Conservation (phyloP, 805 yeast species). For the Starmerella floricola region DNA sequence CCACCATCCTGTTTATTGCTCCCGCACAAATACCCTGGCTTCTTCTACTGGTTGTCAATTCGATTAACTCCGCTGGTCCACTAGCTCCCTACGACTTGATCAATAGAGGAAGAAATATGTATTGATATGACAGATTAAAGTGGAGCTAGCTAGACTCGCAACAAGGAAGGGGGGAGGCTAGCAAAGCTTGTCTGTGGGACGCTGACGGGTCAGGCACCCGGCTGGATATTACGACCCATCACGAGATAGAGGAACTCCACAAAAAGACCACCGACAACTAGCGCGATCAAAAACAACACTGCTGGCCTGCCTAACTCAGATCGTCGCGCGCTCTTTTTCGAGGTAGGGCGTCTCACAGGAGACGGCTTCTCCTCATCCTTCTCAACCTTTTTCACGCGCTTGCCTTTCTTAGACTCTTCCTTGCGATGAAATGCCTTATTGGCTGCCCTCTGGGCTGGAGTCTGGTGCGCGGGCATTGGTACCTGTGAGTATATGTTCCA, state of each 20-base stretch:
- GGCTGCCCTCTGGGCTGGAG: conserved; percentile 80
- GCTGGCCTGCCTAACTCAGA: conserved; percentile 6
- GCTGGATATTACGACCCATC: background rate
- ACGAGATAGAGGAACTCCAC: conserved; percentile 42
- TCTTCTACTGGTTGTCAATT: no score
- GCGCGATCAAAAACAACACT: conserved; percentile 41
- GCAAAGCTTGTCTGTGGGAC: no score
- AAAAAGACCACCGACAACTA: conserved; percentile 72
- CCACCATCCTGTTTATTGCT: no score
- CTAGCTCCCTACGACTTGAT: no score
- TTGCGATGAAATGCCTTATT: conserved; percentile 69
- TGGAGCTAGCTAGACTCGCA: no score
- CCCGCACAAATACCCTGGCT: no score
- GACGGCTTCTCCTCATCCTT: conserved; percentile 36
- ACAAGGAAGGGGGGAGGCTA: no score
- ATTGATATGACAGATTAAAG: no score
- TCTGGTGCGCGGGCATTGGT: conserved; percentile 36
- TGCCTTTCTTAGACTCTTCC: conserved; percentile 64
- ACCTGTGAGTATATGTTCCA: no score
- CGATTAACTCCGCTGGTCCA: no score
- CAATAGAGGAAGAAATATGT: no score
- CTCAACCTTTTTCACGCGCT: conserved; percentile 34
- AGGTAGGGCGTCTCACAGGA: conserved; percentile 35
- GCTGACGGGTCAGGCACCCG: background rate
- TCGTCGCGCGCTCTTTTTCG: background rate